Base-by-base conservation (phyloP, 208 protist genomes). In the Trypanosoma avium region DNA sequence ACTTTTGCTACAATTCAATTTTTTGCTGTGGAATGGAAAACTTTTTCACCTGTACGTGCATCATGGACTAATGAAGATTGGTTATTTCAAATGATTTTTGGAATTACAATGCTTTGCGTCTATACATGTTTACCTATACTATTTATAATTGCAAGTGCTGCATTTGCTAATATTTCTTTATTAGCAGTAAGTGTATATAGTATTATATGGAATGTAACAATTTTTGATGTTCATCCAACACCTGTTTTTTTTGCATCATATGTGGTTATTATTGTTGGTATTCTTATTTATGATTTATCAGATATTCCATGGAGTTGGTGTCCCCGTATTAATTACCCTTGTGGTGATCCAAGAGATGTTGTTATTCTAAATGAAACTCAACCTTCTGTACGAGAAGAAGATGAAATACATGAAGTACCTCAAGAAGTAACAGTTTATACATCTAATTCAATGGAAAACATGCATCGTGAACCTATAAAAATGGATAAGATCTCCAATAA, bases 111-210 rank as follows among this genome's bases (percentile, higher is more conserved):
- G 88, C 59, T 95, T 12, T 70, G 61, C 5, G 60, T 95, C 1
- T 95, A 95, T 77, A 92, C 86, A 5, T 61, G 67, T 0, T 81
- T 95, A 77, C 88, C 88, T 9, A 22, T 63, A 0, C 53, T 95
- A 21, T 95, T 95, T 33, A 56, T 92, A 13, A 24, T 88, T 13
- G 78, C 80, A 21, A 92, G 85, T 47, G 88, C 88, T 6, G 79
- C 79, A 2, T 95, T 95, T 77, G 84, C 80, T 17, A 95, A 95
- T 52, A 64, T 95, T 42, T 95, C 88, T 0, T 72, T 95, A 15
- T 54, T 95, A 7, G 79, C 85, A 19, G 72, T 70, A 1, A 86
- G 86, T 61, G 65, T 95, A 22, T 92, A 92, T 45, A 53, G 75
- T 36, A 91, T 95, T 59, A 86, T 95, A 29, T 95, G 85, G 84